Percentiles rank a stretch among this genome's conserved stretches.
These are phyloP conservation scores for Arthrobotrys megalospora DNA, from an alignment of 2,329 filamentous ascomycete genomes.

Conservation along the genomic window DNA sequence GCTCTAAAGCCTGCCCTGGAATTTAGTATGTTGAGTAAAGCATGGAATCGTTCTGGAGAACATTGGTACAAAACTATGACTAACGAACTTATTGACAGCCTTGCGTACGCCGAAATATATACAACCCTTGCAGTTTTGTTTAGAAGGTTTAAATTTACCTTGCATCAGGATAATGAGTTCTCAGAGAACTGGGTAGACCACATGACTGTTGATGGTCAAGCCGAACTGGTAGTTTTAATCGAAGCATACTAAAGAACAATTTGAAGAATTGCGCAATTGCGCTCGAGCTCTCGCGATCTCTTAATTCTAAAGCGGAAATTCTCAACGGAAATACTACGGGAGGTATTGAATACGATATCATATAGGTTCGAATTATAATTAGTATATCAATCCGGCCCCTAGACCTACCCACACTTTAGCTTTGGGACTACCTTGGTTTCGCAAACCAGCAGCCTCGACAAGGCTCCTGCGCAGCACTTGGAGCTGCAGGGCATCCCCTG, in stretches of 20 bases:
- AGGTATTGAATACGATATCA: no score
- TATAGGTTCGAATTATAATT: no score
- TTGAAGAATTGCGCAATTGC: no score
- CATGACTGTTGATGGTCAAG: not conserved
- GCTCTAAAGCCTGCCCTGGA: slow-evolving; percentile 13
- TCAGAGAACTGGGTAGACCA: slow-evolving; percentile 7
- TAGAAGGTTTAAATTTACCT: not conserved
- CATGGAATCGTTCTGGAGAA: not conserved
- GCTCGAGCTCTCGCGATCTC: no score
- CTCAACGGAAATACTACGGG: no score
- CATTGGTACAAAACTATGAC: not conserved
- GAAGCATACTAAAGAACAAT: not conserved
- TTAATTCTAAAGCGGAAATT: no score
- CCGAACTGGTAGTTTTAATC: not conserved
- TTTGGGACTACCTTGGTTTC: no score
- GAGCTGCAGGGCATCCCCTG: no score
- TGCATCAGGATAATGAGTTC: not conserved
- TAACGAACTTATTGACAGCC: not conserved
- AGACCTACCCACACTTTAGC: no score
- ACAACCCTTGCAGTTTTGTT: not conserved
- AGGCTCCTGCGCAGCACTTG: no score
- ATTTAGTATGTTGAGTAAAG: slow-evolving; percentile 5
- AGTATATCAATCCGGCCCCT: no score
- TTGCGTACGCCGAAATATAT: slow-evolving; percentile 7
- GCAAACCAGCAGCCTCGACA: no score